Base-by-base conservation (phyloP, 495 filamentous ascomycete species). In the Evansstolkia leycettana region DNA sequence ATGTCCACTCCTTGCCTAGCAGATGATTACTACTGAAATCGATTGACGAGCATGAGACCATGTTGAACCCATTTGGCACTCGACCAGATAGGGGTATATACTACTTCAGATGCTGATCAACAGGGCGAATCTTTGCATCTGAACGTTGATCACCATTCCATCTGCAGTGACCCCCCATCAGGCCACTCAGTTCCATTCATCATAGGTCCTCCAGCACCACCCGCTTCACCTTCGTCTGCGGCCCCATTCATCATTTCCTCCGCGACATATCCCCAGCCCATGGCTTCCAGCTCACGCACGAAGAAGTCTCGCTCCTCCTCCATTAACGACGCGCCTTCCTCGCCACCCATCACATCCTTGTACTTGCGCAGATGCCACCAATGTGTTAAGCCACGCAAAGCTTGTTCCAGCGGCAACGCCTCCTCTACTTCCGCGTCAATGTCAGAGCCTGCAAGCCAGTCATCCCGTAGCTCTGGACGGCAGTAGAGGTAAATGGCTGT, bases 401-500 rank as follows among this genome's bases (percentile, higher is more conserved):
- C 86, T 57, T 94, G 84, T 56, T 98, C 90, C 4, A 92, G 60
- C 5, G 89, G 88, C 39, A 95, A 52, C 7, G 84, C 83, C 47
- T 94, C 86, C 47, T 95, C 90, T 0, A 95, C 85, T 42, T 92
- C 87, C 1, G 76, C 80, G 45, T 98, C 90, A 3, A 95, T 78
- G 44, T 94, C 86, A 14, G 78, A 78, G 7, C 90, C 92, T 0
- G 82, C 79, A 0, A 98, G 65, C 92, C 92, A 98, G 50, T 95
- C 92, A 44, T 98, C 90, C 2, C 92, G 70, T 14, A 98, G 70
- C 52, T 95, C 87, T 0, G 89, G 89, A 2, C 83, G 70, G 52
- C 87, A 93, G 58, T 94, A 84, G 19, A 98, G 64, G 47, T 94
- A 98, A 2, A 96, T 82, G 13, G 86, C 88, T 0, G 90, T 98